phyloP scores from a whole-genome alignment of 192 early-diverging fungal species.

The Backusella mclennaniae region DNA sequence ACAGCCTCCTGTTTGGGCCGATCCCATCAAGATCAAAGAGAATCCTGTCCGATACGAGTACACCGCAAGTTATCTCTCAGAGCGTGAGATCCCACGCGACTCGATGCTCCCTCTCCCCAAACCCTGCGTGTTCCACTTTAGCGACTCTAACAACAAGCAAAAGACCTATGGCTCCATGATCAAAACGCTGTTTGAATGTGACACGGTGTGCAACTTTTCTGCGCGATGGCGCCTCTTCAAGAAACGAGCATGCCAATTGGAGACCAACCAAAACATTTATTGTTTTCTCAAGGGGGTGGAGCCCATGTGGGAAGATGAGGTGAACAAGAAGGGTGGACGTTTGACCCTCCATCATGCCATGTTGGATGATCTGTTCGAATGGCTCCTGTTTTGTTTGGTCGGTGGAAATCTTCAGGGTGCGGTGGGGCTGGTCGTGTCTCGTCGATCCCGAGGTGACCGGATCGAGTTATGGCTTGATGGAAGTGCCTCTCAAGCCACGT shows the following conservation, averaged over 20 bases:
- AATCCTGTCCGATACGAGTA: constrained; percentile 22
- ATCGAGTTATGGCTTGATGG: constrained; percentile 50
- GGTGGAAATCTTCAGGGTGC: constrained; percentile 38
- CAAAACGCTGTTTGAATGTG: constrained; percentile 44
- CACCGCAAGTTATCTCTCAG: constrained; percentile 16
- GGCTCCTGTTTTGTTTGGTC: constrained; percentile 43
- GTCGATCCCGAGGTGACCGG: constrained; percentile 45
- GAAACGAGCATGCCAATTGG: constrained; percentile 36
- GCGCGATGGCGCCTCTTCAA: constrained; percentile 45
- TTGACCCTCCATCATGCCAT: constrained; percentile 27
- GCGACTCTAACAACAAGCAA: constrained; percentile 41
- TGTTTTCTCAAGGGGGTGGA: constrained; percentile 70
- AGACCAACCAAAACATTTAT: constrained; percentile 66
- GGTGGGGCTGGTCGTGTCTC: constrained; percentile 25
- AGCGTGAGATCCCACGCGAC: neutral
- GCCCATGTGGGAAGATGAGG: constrained; percentile 81
- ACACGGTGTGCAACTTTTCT: constrained; percentile 48
- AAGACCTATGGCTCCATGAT: constrained; percentile 44
- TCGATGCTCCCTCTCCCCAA: constrained; percentile 10
- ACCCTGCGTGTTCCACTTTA: constrained; percentile 36
- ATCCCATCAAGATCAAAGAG: constrained; percentile 16
- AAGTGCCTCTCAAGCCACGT: constrained; percentile 25
- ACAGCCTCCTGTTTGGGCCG: constrained; percentile 26
- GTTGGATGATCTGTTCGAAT: constrained; percentile 47
- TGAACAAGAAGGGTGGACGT: constrained; percentile 69